Base-by-base conservation (phyloP, 2,329 filamentous ascomycete species). In the Neonectria sp. region DNA sequence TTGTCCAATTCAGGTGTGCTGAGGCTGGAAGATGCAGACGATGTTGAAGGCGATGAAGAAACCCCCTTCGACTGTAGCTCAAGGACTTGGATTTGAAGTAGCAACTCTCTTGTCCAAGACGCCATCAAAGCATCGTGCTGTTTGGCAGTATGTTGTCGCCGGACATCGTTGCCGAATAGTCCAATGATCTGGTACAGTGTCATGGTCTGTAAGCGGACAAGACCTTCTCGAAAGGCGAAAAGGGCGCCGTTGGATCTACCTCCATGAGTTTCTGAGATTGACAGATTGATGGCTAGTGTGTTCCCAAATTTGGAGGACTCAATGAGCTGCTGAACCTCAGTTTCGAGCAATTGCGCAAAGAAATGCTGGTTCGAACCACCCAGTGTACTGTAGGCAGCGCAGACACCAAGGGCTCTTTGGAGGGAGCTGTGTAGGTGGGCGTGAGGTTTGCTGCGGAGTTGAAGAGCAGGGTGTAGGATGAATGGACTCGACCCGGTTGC, bases 161-260 rank as follows among this genome's bases (percentile, higher is more conserved):
- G 17, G 1, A 27, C 31, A 48, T 51, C 49, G 25, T 49, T 43
- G 24, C 65, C 53, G 5, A 68, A 68, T 1, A 68, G 33, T 13
- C 60, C 31, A 29, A 65, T 65, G 17, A 68, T 68, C n/a, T 68
- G 65, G 35, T 68, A 68, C 7, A 68, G 56, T 6, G 31, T 27
- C 65, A 68, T 65, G n/a, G 56, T 21, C 35, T 68, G 65, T 45
- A 63, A n/a, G 11, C 58, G 63, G n/a, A 33, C 46, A 58, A 66
- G 63, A 24, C 35, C 21, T 45, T 56, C 25, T 24, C 51, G 55
- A 21, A 67, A 67, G 5, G 40, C 24, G 8, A 27, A 37, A 1
- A 67, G 21, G 25, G 46, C 37, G 3, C n/a, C 12, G 3, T 51
- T 29, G 24, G 35, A 51, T 3, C 33, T 24, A 21, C 9, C 17